Percentiles rank a stretch among this genome's conserved stretches.
Conservation (phyloP, 768 basidiomycete genomes). For the Phaeotremella fagi region DNA sequence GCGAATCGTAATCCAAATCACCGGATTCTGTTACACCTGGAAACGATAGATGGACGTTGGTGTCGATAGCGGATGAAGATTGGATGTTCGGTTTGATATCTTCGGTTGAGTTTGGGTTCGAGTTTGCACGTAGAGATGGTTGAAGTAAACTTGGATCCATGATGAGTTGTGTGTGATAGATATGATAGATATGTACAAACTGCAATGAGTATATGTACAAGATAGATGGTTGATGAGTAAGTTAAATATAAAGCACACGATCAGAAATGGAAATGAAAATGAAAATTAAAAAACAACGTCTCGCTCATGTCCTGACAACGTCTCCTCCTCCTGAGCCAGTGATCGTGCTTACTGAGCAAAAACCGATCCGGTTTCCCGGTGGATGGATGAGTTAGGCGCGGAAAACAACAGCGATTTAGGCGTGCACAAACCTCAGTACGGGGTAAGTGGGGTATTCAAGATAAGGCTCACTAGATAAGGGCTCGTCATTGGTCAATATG, state of each 20-base stretch:
- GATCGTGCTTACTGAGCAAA: neutral
- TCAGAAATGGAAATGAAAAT: no score
- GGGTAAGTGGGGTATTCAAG: no score
- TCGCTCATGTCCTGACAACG: no score
- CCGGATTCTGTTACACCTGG: neutral
- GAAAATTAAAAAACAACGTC: no score
- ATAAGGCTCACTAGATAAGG: no score
- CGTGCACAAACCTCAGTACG: neutral
- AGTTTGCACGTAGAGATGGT: slow-evolving; percentile 1
- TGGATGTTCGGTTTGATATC: neutral
- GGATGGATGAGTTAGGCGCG: neutral
- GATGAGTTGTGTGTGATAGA: neutral
- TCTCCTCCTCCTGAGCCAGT: no score
- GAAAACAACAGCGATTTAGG: neutral
- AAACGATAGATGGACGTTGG: neutral
- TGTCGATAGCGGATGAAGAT: neutral
- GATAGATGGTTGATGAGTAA: neutral
- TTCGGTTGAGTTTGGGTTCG: no score
- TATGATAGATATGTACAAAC: neutral
- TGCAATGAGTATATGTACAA: no score
- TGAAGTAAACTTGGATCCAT: slow-evolving; percentile 12
- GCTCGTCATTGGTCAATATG: no score
- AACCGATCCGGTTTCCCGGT: neutral
- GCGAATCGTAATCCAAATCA: slow-evolving; percentile 2
- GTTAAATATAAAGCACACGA: no score